Evolutionary conservation across 495 filamentous ascomycete species (phyloP), one percentile per base, ranked within the genome.

Genomic region (Annulohypoxylon bovei): DNA sequence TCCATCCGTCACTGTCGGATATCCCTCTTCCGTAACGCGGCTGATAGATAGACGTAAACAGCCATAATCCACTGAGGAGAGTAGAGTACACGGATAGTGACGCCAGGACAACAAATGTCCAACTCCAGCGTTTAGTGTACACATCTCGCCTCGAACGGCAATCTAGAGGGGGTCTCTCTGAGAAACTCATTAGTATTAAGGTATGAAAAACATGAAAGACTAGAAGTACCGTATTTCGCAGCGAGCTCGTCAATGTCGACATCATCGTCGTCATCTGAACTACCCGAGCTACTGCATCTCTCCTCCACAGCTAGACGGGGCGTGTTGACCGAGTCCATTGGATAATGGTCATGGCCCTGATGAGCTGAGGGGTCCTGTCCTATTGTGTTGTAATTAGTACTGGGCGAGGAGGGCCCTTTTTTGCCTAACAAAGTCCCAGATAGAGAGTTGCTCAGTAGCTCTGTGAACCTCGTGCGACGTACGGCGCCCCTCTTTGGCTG

Each of bases 81-180:
- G 89, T 92, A 0, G 90, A 89, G 71, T 90, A 93, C 12, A 92
- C 56, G 5, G 89, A 88, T 3, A 93, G 78, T 0, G 87, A 49
- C 22, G 91, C 61, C 14, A 92, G 79, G 0, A 85, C 81, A 0
- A 88, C 67, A 3, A 86, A 86, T 6, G 91, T 75, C 86, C 89
- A 91, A 54, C 83, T 85, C 27, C 78, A 71, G 8, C 86, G 82
- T 14, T 65, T 73, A 39, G 70, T 50, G 30, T 81, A 76, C 7
- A 79, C 76, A 63, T 81, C 78, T 8, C 63, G 68, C 46, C 68
- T 75, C 1, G 80, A 70, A 22, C 68, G 28, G 18, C 79, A 82
- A 22, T 79, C 72, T 0, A 75, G 32, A 5, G 70, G 62, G 0
- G 75, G 63, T 2, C 68, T 60, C 4, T 61, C 75, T 70, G 6